These are phyloP conservation scores for Globisporangium nagaii DNA, from an alignment of 352 stramenopile genomes.

Conservation along the genomic window DNA sequence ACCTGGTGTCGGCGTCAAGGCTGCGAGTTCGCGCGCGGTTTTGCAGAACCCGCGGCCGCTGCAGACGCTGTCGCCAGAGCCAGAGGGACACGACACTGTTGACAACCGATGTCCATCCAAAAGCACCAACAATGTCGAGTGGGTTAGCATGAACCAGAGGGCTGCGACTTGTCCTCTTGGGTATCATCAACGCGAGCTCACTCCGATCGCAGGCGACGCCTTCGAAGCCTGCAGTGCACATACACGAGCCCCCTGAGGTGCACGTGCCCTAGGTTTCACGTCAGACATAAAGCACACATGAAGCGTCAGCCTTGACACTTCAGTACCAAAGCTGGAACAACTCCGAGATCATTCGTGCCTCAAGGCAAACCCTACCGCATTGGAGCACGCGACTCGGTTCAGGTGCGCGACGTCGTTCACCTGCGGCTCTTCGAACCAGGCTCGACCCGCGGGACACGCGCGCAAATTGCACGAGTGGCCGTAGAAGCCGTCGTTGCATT, in stretches of 20 bases:
- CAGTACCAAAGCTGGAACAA: too few species aligned
- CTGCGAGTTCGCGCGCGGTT: slow-evolving; percentile 48
- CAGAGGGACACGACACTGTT: slow-evolving; percentile 49
- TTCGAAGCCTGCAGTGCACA: slow-evolving; percentile 60
- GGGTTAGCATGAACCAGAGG: not conserved
- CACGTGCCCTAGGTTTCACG: slow-evolving; percentile 39
- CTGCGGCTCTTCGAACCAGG: slow-evolving; percentile 62
- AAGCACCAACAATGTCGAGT: not conserved
- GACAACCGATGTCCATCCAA: not conserved
- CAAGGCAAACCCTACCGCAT: slow-evolving; percentile 29
- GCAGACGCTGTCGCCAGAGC: slow-evolving; percentile 25
- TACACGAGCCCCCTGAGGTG: slow-evolving; percentile 46
- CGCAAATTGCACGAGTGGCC: slow-evolving; percentile 55
- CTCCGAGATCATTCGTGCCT: not conserved
- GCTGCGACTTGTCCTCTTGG: too few species aligned
- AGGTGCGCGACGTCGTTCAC: slow-evolving; percentile 49
- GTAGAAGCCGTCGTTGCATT: slow-evolving; percentile 42
- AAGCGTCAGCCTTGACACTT: not conserved
- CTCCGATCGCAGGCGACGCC: slow-evolving; percentile 60
- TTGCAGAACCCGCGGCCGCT: slow-evolving; percentile 38
- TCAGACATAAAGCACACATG: not conserved
- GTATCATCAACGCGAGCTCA: slow-evolving; percentile 22
- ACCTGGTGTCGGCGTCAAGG: slow-evolving; percentile 30
- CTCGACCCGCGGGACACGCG: slow-evolving; percentile 41
- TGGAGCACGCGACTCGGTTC: slow-evolving; percentile 56